These are phyloP conservation scores for Diaporthe citrichinensis DNA, from an alignment of 2,329 filamentous ascomycete genomes.

Conservation along the genomic window DNA sequence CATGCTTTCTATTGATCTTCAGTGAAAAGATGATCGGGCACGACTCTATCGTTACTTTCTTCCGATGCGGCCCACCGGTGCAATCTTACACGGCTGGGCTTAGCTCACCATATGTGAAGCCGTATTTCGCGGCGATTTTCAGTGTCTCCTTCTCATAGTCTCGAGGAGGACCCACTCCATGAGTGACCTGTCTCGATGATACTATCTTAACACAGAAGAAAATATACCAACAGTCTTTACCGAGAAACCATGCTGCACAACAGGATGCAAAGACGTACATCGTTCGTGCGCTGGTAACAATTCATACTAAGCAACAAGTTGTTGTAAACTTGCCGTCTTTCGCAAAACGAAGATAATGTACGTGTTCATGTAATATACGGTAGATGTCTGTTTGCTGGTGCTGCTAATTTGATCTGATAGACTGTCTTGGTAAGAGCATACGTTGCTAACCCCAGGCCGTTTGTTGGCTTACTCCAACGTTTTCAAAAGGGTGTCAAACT, in stretches of 20 bases:
- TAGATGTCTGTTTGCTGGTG: background rate
- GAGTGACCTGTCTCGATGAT: background rate
- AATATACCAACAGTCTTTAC: conserved; percentile 42
- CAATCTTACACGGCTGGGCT: background rate
- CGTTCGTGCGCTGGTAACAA: background rate
- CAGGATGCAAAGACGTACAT: background rate
- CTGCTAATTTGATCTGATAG: background rate
- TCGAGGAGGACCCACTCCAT: background rate
- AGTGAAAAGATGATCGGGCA: background rate
- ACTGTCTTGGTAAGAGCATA: background rate
- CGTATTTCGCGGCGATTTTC: background rate
- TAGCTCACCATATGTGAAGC: conserved; percentile 16
- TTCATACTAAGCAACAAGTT: too few species aligned
- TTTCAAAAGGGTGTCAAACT: background rate
- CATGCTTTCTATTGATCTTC: background rate
- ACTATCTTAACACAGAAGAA: conserved; percentile 27
- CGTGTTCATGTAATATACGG: background rate
- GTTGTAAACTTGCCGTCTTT: background rate
- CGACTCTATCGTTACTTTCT: conserved; percentile 15
- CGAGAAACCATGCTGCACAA: background rate
- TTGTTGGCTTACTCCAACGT: background rate
- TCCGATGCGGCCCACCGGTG: background rate
- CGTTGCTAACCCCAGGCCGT: too few species aligned
- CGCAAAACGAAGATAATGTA: background rate
- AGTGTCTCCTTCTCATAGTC: background rate